Evolutionary conservation across 805 yeast species (phyloP), one percentile per base, ranked within the genome.

Genomic region (Barnettozyma californica): DNA sequence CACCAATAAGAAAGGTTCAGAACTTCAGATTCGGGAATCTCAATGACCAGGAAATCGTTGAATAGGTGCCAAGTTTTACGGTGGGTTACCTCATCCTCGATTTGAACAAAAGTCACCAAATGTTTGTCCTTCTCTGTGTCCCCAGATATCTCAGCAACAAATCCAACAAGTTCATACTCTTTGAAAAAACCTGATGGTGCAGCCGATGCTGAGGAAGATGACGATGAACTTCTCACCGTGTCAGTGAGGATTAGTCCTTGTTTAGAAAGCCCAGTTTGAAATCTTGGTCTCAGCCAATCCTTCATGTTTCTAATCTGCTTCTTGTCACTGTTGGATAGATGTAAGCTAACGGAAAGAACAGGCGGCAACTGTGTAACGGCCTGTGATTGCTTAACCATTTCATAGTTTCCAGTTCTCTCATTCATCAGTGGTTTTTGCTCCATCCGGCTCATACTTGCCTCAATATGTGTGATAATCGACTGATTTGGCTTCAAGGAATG

Each of bases 1-100:
- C 97, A 91, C 70, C 83, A 73, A 43, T 75, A 73, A 1, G 81
- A 68, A 43, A 89, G 66, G 61, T 89, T 80, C 43, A 90, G 72
- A 0, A 87, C 97, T 56, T 94, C 97, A 13, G 75, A 76, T 56
- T 84, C 87, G 1, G 83, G 74, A 1, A 94, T 74, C 21, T 81
- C 83, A 57, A 80, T 77, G 14, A 91, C 98, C 54, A 94, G 69
- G 66, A 92, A 94, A 65, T 94, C 98, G 62, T 94, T 94, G 64
- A 94, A 89, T 61, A 94, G 64, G 59, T 75, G 80, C 99, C 99
- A 94, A 27, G 63, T 63, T 45, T 65, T 67, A 4, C 43, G 48
- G 2, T 61, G 59, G 9, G 58, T 53, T 9, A 55, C 34, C 5
- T 56, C 53, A 42, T 74, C 74, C 14, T 66, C 69, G 4, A 80